Evolutionary conservation across 2,329 filamentous ascomycete species (phyloP).

Genomic region (Penicillium hesseltinei): DNA sequence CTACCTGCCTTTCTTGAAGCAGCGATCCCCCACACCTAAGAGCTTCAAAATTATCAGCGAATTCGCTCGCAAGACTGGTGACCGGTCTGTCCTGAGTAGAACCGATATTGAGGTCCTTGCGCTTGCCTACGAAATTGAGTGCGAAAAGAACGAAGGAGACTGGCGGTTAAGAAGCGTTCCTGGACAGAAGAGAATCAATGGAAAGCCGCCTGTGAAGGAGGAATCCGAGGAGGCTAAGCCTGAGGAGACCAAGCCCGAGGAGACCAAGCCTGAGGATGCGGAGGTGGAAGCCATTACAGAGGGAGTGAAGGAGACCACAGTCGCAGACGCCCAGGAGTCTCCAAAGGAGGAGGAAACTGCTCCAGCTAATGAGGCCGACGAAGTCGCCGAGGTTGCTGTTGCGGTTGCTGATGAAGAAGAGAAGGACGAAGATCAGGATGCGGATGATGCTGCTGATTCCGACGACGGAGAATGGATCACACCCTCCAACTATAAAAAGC

Average conservation of each 20-base stretch:
- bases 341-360: constrained; percentile 22
- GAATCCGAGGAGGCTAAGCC: constrained; percentile 33
- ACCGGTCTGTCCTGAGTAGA: constrained; percentile 80
- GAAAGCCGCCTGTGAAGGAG: constrained; percentile 56
- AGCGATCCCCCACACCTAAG: constrained; percentile 70
- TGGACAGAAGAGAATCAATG: constrained; percentile 75
- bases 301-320: constrained; percentile 25
- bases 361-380: constrained; percentile 14
- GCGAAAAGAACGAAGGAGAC: constrained; percentile 83
- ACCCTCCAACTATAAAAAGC: constrained; percentile 82
- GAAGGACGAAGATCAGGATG: constrained; percentile 30
- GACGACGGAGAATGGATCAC: constrained; percentile 84
- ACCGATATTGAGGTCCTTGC: constrained; percentile 89
- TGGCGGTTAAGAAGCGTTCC: constrained; percentile 78
- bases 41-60: constrained; percentile 78
- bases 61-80: constrained; percentile 86
- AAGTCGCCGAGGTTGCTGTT: constrained; percentile 24
- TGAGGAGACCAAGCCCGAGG: constrained; percentile 25
- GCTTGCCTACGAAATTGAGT: constrained; percentile 90
- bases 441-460: constrained; percentile 42
- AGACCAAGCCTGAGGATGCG: constrained; percentile 28
- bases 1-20: constrained; percentile 77
- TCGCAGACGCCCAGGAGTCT: constrained; percentile 29
- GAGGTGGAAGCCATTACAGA: constrained; percentile 32
- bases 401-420: constrained; percentile 29